These are phyloP conservation scores for Pseudogymnoascus sp. DNA, from an alignment of 2,329 filamentous ascomycete genomes.

Conservation along the genomic window DNA sequence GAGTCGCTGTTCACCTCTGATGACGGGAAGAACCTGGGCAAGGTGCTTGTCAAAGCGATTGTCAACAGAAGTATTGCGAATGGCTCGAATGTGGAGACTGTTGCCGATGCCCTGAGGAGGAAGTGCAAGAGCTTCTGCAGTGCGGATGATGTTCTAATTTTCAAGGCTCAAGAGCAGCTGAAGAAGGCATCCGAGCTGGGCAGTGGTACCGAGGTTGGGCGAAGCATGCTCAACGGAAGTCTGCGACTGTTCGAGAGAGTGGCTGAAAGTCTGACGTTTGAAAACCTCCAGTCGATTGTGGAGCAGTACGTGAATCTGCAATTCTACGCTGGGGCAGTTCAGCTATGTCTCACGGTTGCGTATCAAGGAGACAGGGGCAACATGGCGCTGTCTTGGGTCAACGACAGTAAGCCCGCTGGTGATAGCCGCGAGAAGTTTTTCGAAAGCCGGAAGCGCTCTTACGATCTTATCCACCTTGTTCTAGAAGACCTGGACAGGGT, in stretches of 20 bases:
- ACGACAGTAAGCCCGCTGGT: slow-evolving; percentile 64
- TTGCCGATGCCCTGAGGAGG: slow-evolving; percentile 85
- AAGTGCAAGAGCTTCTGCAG: slow-evolving; percentile 97
- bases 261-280: slow-evolving; percentile 69
- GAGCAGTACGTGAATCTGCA: slow-evolving; percentile 71
- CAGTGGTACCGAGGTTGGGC: slow-evolving; percentile 64
- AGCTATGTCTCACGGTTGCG: slow-evolving; percentile 76
- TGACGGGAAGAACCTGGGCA: slow-evolving; percentile 79
- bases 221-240: slow-evolving; percentile 80
- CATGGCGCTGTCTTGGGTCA: slow-evolving; percentile 74
- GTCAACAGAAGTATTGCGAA: slow-evolving; percentile 97
- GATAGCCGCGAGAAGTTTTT: slow-evolving; percentile 65
- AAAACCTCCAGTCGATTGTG: slow-evolving; percentile 71
- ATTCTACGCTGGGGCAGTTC: slow-evolving; percentile 91
- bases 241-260: slow-evolving; percentile 82
- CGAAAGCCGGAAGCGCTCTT: slow-evolving; percentile 66
- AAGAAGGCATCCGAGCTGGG: slow-evolving; percentile 79
- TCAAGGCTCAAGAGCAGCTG: slow-evolving; percentile 93
- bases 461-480: slow-evolving; percentile 78
- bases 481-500: slow-evolving; percentile 68
- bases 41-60: slow-evolving; percentile 91
- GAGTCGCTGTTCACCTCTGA: slow-evolving; percentile 76
- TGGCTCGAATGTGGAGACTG: slow-evolving; percentile 93
- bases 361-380: slow-evolving; percentile 81
- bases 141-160: slow-evolving; percentile 92